Evolutionary conservation across 1,284 basidiomycete genomes (phyloP).

Genomic region (Xerocomus nothofagi): DNA sequence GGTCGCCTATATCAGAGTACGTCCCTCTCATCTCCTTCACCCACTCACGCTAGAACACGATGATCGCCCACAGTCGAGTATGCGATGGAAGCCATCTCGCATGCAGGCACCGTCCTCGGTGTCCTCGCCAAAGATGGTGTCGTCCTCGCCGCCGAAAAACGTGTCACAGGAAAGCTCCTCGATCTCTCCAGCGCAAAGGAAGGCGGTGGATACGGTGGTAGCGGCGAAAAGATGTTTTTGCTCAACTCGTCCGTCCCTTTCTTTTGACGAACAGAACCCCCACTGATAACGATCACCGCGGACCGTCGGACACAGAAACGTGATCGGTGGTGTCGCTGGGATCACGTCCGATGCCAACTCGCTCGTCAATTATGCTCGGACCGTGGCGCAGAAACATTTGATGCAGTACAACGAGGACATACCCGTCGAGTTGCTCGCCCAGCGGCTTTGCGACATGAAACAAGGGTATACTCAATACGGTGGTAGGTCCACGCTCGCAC

Average conservation of each 20-base stretch:
- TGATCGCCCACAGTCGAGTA: slow-evolving; percentile 76
- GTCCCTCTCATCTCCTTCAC: slow-evolving; percentile 26
- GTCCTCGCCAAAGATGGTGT: slow-evolving; percentile 96
- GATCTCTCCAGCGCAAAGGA: slow-evolving; percentile 86
- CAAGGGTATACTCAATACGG: slow-evolving; percentile 99
- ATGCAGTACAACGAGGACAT: slow-evolving; percentile 96
- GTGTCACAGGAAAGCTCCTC: slow-evolving; percentile 96
- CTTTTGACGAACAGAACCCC: background rate
- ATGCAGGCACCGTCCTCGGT: slow-evolving; percentile 93
- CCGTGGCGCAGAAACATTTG: slow-evolving; percentile 88
- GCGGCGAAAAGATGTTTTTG: slow-evolving; percentile 96
- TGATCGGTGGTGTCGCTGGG: slow-evolving; percentile 93
- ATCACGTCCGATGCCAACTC: slow-evolving; percentile 98
- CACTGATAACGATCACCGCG: background rate
- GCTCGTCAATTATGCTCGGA: slow-evolving; percentile 92
- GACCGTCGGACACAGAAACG: slow-evolving; percentile 62
- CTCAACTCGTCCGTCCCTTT: slow-evolving; percentile 73
- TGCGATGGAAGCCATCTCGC: slow-evolving; percentile 98
- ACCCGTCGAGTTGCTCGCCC: slow-evolving; percentile 94
- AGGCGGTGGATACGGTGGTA: slow-evolving; percentile 82
- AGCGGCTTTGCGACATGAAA: slow-evolving; percentile 95
- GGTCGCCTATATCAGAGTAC: slow-evolving; percentile 90
- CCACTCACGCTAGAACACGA: background rate
- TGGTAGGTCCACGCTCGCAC: slow-evolving; percentile 50
- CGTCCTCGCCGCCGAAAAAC: slow-evolving; percentile 98